Base-by-base conservation (phyloP, 2,329 filamentous ascomycete genomes). In the Colletotrichum caudatum region DNA sequence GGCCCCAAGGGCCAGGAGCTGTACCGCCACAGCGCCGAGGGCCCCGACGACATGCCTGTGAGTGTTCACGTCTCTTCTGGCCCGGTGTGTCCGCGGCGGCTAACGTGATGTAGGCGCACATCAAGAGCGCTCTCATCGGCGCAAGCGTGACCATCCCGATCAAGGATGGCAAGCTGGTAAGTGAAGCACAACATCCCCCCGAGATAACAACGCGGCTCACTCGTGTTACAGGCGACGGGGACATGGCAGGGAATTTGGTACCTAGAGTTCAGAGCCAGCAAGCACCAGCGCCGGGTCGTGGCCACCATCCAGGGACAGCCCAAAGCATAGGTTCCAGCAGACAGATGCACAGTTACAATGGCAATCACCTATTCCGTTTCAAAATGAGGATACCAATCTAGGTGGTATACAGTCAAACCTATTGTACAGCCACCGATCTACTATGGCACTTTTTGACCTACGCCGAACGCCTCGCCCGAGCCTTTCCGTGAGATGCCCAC, bases 201-300 rank as follows among this genome's bases (percentile, higher is more conserved):
- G 18, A n/a, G 8, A 20, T 4, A 9, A 39, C 33, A 9, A n/a
- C 18, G 1, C 26, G n/a, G 56, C 16, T 61, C 29, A 44, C 35
- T 23, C 18, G 48, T 12, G 26, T n/a, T 39, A 56, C 64, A 88
- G 86, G 87, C 87, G 29, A 89, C 88, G 16, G 90, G 90, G 29
- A 92, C 90, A 5, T 95, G 93, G 93, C 93, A 96, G 77, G 90
- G 96, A 0, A 95, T 98, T 71, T 98, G 94, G 93, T 97, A 97
- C 81, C 84, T 98, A 74, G 96, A 98, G 82, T 98, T 98, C 80
- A 88, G 95, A 68, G 88, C 86, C 12, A 85, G 85, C 76, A 94
- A 90, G 82, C 95, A 98, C 82, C 86, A 89, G 74, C 89, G 96
- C 77, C 93, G 90, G 79, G 89, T 98, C 16, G 91, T 99, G 73